phyloP scores from a whole-genome alignment of 495 filamentous ascomycete species.

The Parathielavia hyrcaniae region DNA sequence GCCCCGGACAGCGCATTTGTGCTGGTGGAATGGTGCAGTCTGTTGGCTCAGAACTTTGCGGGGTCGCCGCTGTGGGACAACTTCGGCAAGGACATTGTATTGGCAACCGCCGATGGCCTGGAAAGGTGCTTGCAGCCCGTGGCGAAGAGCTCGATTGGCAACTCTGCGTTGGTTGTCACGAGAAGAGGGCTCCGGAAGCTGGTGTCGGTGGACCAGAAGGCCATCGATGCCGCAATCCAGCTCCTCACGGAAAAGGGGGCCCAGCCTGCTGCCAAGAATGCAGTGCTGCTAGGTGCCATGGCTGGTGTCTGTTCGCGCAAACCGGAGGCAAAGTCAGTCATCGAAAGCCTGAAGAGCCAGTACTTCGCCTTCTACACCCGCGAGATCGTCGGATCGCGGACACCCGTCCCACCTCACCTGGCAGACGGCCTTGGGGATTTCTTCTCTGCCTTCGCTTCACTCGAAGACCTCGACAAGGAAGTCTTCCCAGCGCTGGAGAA shows the following conservation, averaged over 20 bases:
- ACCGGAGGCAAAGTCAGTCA: slow-evolving; percentile 46
- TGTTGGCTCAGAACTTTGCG: slow-evolving; percentile 58
- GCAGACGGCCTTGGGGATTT: slow-evolving; percentile 73
- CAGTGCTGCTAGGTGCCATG: slow-evolving; percentile 73
- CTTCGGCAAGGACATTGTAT: slow-evolving; percentile 57
- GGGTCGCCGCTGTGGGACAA: slow-evolving; percentile 55
- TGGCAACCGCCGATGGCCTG: slow-evolving; percentile 58
- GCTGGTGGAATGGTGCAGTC: slow-evolving; percentile 81
- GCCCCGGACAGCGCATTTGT: slow-evolving; percentile 77
- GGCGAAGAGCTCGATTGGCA: slow-evolving; percentile 51
- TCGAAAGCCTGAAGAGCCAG: slow-evolving; percentile 60
- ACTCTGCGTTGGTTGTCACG: slow-evolving; percentile 64
- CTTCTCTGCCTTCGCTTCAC: slow-evolving; percentile 65
- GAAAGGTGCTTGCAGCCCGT: slow-evolving; percentile 66
- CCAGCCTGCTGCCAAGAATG: slow-evolving; percentile 58
- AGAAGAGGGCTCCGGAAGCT: slow-evolving; percentile 66
- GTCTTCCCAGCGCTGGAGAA: slow-evolving; percentile 80
- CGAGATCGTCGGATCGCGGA: slow-evolving; percentile 77
- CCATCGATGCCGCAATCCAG: slow-evolving; percentile 57
- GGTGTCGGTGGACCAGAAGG: slow-evolving; percentile 54
- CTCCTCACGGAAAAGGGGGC: slow-evolving; percentile 60
- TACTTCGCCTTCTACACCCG: slow-evolving; percentile 76
- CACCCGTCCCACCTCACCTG: slow-evolving; percentile 62
- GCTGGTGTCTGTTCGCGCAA: slow-evolving; percentile 77
- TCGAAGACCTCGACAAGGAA: slow-evolving; percentile 68